Conservation (phyloP, 225 moss, liverwort and hornwort species). For the Bryoerythrophyllum caledonicum region DNA sequence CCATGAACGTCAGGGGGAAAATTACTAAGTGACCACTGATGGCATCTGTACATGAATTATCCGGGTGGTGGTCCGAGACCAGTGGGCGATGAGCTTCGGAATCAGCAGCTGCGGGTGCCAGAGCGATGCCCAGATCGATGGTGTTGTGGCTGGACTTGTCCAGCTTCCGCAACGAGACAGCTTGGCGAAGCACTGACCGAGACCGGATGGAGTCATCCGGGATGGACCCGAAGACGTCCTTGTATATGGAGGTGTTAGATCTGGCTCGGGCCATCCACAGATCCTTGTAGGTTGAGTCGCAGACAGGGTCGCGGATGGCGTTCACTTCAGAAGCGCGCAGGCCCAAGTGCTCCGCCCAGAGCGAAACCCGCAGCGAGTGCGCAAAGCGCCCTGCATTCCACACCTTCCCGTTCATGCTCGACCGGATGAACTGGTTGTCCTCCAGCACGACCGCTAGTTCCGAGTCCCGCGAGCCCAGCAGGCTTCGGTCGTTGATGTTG, state of each 20-base stretch:
- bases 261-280: conserved; percentile 56
- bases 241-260: conserved; percentile 45
- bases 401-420: conserved; percentile 60
- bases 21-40: conserved; percentile 56
- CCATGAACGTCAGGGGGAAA: conserved; percentile 58
- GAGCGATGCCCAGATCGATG: conserved; percentile 63
- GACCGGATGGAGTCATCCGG: conserved; percentile 58
- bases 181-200: conserved; percentile 53
- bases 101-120: not conserved
- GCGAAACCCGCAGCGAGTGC: conserved; percentile 53
- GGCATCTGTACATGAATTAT: conserved; percentile 47
- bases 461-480: conserved; percentile 63
- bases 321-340: conserved; percentile 42
- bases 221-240: conserved; percentile 50
- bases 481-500: conserved; percentile 60
- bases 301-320: conserved; percentile 49
- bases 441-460: conserved; percentile 61
- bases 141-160: conserved; percentile 59
- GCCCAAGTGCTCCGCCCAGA: conserved; percentile 63
- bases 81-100: conserved; percentile 11
- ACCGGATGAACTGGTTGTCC: conserved; percentile 54
- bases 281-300: conserved; percentile 55
- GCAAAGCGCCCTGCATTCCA: conserved; percentile 68
- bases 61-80: conserved; percentile 22
- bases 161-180: conserved; percentile 38